Evolutionary conservation across 345 rosid species (phyloP), one percentile per base, ranked within the genome.

Genomic region (Abelmoschus esculentus): DNA sequence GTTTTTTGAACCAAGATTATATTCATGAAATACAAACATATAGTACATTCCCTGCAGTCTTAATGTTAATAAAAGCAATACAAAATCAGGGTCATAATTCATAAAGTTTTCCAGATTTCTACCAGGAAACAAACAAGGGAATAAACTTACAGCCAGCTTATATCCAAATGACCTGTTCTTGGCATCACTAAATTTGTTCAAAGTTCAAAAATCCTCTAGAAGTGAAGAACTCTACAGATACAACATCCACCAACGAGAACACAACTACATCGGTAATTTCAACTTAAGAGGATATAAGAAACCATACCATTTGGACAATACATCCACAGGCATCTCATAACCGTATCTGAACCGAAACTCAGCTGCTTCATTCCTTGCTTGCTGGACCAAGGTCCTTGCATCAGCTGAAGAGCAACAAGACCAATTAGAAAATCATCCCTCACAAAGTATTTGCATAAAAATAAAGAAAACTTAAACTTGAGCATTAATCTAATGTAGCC

Each of bases 291-390:
- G 53, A 66, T 28, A 13, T 11, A 29, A 73, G 34, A 49, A 70
- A 65, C 32, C 66, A 61, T 80, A 77, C 86, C 83, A 84, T 60
- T 83, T 95, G 15, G 99, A 81, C 77, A 95, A 84, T 42, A 78
- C 86, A 80, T 95, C 99, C 4, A 86, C 98, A 57, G 26, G 26
- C 26, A 22, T 22, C 26, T 22, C 26, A 22, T 22, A 22, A 0
- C 26, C 26, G 26, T 22, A 87, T 83, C 78, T 90, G 76, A 85
- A 86, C 60, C 97, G 90, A 80, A 91, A 95, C 80, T 95, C 99
- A 62, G 99, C 98, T 3, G 99, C 99, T 76, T 95, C 93, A 85
- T 95, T 92, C 74, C 99, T 84, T 46, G 99, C 99, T 81, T 95
- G 99, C 74, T 87, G 90, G 36, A 95, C 98, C 78, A 95, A 87